Conservation (phyloP, 192 early-diverging fungal species). For the Kickxella alabastrina region DNA sequence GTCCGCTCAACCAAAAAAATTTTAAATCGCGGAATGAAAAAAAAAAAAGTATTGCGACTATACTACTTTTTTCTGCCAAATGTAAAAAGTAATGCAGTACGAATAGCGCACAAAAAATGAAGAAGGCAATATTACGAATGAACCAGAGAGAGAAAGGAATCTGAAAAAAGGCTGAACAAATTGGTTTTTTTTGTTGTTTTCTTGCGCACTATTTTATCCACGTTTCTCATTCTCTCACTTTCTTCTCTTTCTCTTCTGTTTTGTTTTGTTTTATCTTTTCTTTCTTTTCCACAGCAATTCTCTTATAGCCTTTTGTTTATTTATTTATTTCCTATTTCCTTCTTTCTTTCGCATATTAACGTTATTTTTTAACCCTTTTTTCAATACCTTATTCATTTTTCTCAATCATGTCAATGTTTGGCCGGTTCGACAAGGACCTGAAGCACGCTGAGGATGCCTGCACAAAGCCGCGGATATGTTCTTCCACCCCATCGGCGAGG, state of each 20-base stretch:
- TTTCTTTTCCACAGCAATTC: too few species aligned
- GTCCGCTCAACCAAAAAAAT: too few species aligned
- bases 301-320: too few species aligned
- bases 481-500: constrained; percentile 49
- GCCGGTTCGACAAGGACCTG: constrained; percentile 51
- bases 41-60: too few species aligned
- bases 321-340: too few species aligned
- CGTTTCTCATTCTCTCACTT: background rate
- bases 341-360: too few species aligned
- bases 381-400: constrained; percentile 4
- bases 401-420: constrained; percentile 47
- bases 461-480: constrained; percentile 54
- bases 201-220: constrained; percentile 1
- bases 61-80: too few species aligned
- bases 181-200: background rate
- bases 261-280: background rate
- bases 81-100: too few species aligned
- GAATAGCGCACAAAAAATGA: background rate
- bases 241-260: background rate
- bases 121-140: too few species aligned
- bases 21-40: background rate
- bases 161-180: too few species aligned
- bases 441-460: constrained; percentile 45
- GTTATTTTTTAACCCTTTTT: too few species aligned
- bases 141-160: too few species aligned